Percentiles rank a stretch among this genome's conserved stretches.
phyloP scores from a whole-genome alignment of 2,329 filamentous ascomycete genomes.

The Monascus ruber region DNA sequence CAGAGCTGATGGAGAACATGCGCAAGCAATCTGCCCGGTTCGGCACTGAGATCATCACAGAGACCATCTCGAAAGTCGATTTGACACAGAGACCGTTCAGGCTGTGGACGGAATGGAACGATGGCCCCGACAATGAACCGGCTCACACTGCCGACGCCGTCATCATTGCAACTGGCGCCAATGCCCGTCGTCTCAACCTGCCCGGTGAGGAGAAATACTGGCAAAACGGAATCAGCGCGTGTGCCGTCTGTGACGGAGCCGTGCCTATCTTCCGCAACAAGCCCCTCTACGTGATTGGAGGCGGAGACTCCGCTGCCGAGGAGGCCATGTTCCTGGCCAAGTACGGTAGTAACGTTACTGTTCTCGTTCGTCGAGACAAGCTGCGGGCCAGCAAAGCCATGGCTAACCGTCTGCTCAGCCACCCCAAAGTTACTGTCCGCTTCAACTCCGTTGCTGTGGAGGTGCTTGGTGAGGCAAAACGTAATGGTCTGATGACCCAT shows the following conservation, averaged over 20 bases:
- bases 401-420: constrained; percentile 66
- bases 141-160: constrained; percentile 78
- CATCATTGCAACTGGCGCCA: constrained; percentile 92
- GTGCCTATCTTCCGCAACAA: constrained; percentile 97
- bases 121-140: constrained; percentile 55
- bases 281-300: constrained; percentile 88
- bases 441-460: constrained; percentile 76
- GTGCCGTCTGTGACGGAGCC: constrained; percentile 93
- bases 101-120: constrained; percentile 82
- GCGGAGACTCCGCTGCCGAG: constrained; percentile 92
- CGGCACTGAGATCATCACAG: constrained; percentile 83
- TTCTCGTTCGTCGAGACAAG: constrained; percentile 78
- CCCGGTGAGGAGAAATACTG: constrained; percentile 90
- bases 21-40: constrained; percentile 80
- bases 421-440: constrained; percentile 83
- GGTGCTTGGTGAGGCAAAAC: constrained; percentile 70
- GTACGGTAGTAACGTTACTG: constrained; percentile 90
- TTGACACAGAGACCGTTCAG: constrained; percentile 76
- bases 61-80: constrained; percentile 85
- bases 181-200: constrained; percentile 70
- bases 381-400: constrained; percentile 86
- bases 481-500: constrained; percentile 70
- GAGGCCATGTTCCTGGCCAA: constrained; percentile 97
- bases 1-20: constrained; percentile 92
- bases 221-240: constrained; percentile 93